phyloP scores from a whole-genome alignment of 495 filamentous ascomycete species.

The Talaromyces trachyspermus region DNA sequence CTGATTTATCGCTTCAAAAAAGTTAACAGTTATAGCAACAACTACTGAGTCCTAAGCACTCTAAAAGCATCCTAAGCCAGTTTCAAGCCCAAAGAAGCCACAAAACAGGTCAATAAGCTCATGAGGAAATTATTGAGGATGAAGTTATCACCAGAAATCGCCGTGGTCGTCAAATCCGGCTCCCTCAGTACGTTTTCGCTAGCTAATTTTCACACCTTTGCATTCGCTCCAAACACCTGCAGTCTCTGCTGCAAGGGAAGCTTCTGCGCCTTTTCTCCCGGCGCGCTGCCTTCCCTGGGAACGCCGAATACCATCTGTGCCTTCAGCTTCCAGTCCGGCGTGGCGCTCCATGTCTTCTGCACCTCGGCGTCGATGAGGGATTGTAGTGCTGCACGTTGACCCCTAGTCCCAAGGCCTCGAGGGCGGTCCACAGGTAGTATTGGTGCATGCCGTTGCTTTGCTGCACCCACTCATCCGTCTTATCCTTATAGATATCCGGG shows the following conservation, averaged over 20 bases:
- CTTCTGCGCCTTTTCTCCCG: neutral
- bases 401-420: constrained; percentile 42
- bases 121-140: neutral
- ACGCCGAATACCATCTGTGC: constrained; percentile 47
- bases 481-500: constrained; percentile 32
- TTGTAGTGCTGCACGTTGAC: constrained; percentile 51
- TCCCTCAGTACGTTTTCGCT: neutral
- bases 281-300: constrained; percentile 16
- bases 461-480: constrained; percentile 41
- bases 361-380: constrained; percentile 40
- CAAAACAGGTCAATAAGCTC: neutral
- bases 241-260: neutral
- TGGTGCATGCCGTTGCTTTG: constrained; percentile 48
- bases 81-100: neutral
- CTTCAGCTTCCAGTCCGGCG: constrained; percentile 38
- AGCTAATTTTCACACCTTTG: neutral
- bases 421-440: constrained; percentile 44
- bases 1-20: neutral
- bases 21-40: neutral
- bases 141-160: too few species aligned
- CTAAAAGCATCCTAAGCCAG: neutral
- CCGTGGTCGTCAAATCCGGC: too few species aligned
- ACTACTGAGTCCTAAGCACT: neutral
- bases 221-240: neutral
- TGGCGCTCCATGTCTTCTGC: constrained; percentile 34